Evolutionary conservation across 805 yeast genomes (phyloP), one percentile per base, ranked within the genome.

Genomic region (Cyberlindnera xylosilytica): DNA sequence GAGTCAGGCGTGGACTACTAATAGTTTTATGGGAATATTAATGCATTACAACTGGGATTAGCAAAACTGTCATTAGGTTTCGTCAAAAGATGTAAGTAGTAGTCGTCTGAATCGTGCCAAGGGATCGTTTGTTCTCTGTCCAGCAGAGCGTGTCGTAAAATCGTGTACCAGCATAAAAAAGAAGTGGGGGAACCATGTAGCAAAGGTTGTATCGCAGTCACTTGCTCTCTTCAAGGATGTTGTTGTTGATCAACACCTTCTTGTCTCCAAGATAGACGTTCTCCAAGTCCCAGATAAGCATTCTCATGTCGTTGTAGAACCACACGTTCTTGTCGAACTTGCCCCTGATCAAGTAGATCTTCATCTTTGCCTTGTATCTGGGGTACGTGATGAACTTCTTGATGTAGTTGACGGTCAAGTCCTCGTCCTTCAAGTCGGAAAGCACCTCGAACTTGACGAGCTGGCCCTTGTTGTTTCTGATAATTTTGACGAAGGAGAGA

Each of bases 361-460:
- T 69, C 74, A 70, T 70, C 23, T 65, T 67, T 36, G 70, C 59
- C 43, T 70, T 70, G 46, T 70, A 70, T 20, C 75, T 54, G 35
- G 75, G 75, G 41, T 60, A 66, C 31, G 74, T 70, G 32, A 70
- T 59, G 34, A 60, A 54, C 31, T 58, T 56, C 45, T 70, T 70
- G 15, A 70, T 68, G 20, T 48, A 58, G 23, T 51, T 48, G 33
- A 56, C 49, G 10, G 35, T 42, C 13, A 58, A 34, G 3, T 47
- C 39, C 20, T 39, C 17, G 18, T 39, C 43, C 5, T 42, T 36
- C 20, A 49, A 18, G 2, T 49, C 45, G 15, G 53, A 51, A 29
- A 35, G 56, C 1, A 66, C 56, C 41, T 69, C 73, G 37, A 69
- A 46, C 38, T 69, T 70, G 26, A 69, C 52, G 12, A 70, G 47